phyloP scores from a whole-genome alignment of 164 flowering plant genomes.

The Umbellularia californica region DNA sequence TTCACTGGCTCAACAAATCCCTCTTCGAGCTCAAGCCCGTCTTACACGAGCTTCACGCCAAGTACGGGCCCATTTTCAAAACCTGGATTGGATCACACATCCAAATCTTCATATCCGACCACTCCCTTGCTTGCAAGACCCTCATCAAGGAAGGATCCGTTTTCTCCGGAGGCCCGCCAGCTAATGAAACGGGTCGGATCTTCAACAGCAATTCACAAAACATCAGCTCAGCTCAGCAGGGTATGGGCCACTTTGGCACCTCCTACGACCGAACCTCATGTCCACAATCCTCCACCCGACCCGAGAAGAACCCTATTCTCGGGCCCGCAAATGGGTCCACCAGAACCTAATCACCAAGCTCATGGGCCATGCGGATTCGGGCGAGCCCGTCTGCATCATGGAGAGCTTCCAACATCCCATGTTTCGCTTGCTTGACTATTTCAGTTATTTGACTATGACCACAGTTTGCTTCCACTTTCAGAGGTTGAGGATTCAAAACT shows the following conservation, averaged over 20 bases:
- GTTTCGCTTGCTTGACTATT: slow-evolving; percentile 21
- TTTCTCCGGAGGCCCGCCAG: slow-evolving; percentile 35
- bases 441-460: too few species aligned
- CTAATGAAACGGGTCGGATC: slow-evolving; percentile 5
- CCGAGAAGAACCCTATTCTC: slow-evolving; percentile 19
- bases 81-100: slow-evolving; percentile 25
- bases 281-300: slow-evolving; percentile 35
- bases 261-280: slow-evolving; percentile 38
- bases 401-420: slow-evolving; percentile 27
- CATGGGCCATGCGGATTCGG: not conserved
- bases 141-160: slow-evolving; percentile 37
- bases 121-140: slow-evolving; percentile 34
- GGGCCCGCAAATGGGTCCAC: slow-evolving; percentile 29
- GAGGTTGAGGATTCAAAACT: too few species aligned
- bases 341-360: slow-evolving; percentile 13
- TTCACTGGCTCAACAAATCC: slow-evolving; percentile 22
- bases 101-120: slow-evolving; percentile 31
- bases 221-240: slow-evolving; percentile 22
- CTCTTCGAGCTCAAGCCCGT: slow-evolving; percentile 15
- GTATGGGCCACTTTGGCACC: slow-evolving; percentile 44
- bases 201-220: slow-evolving; percentile 20
- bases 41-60: slow-evolving; percentile 20
- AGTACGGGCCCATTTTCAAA: slow-evolving; percentile 43
- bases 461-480: too few species aligned
- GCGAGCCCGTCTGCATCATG: slow-evolving; percentile 12